Base-by-base conservation (phyloP, 2,329 filamentous ascomycete genomes). In the Ploettnerulaceae sp. region DNA sequence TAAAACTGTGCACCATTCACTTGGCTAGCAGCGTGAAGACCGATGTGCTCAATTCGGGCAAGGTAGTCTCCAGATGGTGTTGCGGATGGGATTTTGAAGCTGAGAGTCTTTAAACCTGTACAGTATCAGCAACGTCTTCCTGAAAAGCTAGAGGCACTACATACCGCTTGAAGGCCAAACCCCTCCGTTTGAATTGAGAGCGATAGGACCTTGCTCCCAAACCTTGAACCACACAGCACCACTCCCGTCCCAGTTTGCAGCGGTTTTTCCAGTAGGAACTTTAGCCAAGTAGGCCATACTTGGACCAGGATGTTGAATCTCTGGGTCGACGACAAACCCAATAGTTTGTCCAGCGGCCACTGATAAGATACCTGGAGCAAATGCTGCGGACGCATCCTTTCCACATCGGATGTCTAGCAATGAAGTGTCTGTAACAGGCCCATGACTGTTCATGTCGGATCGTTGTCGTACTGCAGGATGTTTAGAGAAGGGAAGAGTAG, bases 391-490 rank as follows among this genome's bases (percentile, higher is more conserved):
- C 11, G 61, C 67, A 40, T 66, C 57, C 24, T 63, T 63, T 46
- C 63, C 59, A 29, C 68, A 69, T 49, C 67, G 67, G 46, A 69
- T 66, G 43, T 68, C 65, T 49, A 67, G 64, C 18, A 59, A 57
- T 8, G 65, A 61, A 20, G 69, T 61, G 9, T 49, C 52, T 29
- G 59, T 56, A 48, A 55, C 47, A 26, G 52, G 48, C 22, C 49
- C 32, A 42, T 56, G 52, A 17, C 53, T 51, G 28, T 57, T 45
- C 20, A 49, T 58, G 21, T 48, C 52, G 3, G 55, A 57, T 53
- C 53, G 57, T 42, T 60, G 51, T 15, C 59, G 54, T 1, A 61
- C 59, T 20, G 57, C 48, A 26, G 51, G n/a, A 34, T 53, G 31
- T 51, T 53, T 8, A 48, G 48, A 14, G 51, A 48, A 15, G 45